Evolutionary conservation across 345 rosid species (phyloP).

Genomic region (Camelina neglecta): DNA sequence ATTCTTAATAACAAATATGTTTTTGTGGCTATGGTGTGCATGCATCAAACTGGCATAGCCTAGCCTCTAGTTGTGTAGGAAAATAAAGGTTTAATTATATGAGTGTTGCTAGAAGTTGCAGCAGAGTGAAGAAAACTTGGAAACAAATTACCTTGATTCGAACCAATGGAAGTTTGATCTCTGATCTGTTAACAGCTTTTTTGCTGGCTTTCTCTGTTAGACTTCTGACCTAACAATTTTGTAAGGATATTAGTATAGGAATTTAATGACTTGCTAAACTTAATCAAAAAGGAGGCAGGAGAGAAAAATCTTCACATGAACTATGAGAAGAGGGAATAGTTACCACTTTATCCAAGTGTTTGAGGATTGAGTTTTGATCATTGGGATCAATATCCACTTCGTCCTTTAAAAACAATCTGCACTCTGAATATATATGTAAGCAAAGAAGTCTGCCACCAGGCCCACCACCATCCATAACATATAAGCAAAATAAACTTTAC

Average conservation of each 20-base stretch:
- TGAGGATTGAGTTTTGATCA: slow-evolving; percentile 93
- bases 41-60: slow-evolving; percentile 7
- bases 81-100: slow-evolving; percentile 12
- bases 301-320: slow-evolving; percentile 27
- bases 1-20: slow-evolving; percentile 14
- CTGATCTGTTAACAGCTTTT: slow-evolving; percentile 62
- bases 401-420: slow-evolving; percentile 88
- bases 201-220: slow-evolving; percentile 78
- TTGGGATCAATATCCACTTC: slow-evolving; percentile 82
- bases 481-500: slow-evolving; percentile 40
- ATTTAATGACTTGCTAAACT: too few species aligned
- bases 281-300: slow-evolving; percentile 28
- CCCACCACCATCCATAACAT: neutral
- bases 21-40: slow-evolving; percentile 8
- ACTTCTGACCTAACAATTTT: slow-evolving; percentile 63
- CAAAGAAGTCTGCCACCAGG: slow-evolving; percentile 27
- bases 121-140: slow-evolving; percentile 21
- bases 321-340: slow-evolving; percentile 37
- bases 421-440: slow-evolving; percentile 45
- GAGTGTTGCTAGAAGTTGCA: slow-evolving; percentile 22
- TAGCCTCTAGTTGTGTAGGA: slow-evolving; percentile 25
- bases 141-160: slow-evolving; percentile 75
- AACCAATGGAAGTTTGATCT: slow-evolving; percentile 80
- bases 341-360: slow-evolving; percentile 94
- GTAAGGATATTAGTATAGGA: slow-evolving; percentile 33